Evolutionary conservation across 495 filamentous ascomycete species (phyloP), one percentile per base, ranked within the genome.

Genomic region (Clavariopsis aquatica): DNA sequence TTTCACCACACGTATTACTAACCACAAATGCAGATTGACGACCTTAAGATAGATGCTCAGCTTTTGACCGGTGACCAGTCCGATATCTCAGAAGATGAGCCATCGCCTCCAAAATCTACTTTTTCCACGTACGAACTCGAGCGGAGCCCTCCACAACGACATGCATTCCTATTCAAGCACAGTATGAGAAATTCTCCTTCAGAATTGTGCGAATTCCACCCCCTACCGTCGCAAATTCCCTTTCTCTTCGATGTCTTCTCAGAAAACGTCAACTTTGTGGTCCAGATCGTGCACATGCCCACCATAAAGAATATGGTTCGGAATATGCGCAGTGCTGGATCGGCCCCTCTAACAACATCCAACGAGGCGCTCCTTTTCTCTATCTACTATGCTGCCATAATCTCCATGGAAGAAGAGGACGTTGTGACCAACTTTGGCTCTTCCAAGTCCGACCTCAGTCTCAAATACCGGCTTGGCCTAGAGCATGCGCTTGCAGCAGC

Each of bases 341-440:
- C 72, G 55, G 68, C 76, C 23, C 51, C 59, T 20, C 65, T 80
- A 0, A 74, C 77, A 0, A 75, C 78, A 6, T 70, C 76, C 26
- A 78, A 84, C 52, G 81, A 87, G 64, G 83, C 85, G 13, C 69
- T 87, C 47, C 73, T 86, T 71, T 85, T 86, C 69, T 75, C 83
- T 0, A 83, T 87, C 5, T 87, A 85, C 69, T 87, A 85, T 68
- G 79, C 83, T 0, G 78, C 85, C 1, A 70, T 86, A 12, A 78
- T 75, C 0, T 86, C 83, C 0, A 80, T 85, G 80, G 83, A 84
- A 22, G 79, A 83, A 9, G 79, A 83, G 5, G 82, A 85, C 49
- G 68, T 83, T 10, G 47, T 74, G 19, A 70, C 74, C 0, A 82
- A 81, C 54, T 84, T 85, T 59, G 79, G 79, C n/a, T 73, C 71